Evolutionary conservation across 2,329 filamentous ascomycete genomes (phyloP).

Genomic region (Metarhizium brunneum): DNA sequence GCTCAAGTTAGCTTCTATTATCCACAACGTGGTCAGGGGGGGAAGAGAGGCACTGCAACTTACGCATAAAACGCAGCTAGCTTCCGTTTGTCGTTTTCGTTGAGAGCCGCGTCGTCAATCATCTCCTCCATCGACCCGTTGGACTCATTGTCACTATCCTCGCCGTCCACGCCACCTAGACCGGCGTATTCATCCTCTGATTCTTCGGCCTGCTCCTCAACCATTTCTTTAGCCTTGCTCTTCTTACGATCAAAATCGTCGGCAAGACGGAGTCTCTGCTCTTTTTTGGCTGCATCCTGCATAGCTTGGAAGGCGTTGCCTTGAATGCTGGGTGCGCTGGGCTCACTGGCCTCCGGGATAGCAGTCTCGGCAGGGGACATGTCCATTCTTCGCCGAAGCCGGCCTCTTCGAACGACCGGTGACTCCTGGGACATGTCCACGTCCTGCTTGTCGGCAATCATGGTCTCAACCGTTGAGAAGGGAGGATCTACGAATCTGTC

Average conservation of each 20-base stretch:
- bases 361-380: constrained; percentile 8
- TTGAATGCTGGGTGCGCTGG: constrained; percentile 7
- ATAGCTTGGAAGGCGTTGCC: constrained; percentile 56
- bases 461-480: constrained; percentile 61
- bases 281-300: constrained; percentile 51
- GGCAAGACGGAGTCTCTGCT: constrained; percentile 41
- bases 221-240: constrained; percentile 76
- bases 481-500: constrained; percentile 56
- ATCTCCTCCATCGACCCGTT: constrained; percentile 71
- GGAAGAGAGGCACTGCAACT: constrained; percentile 30
- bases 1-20: constrained; percentile 9
- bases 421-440: constrained; percentile 46
- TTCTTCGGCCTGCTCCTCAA: constrained; percentile 91
- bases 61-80: constrained; percentile 84
- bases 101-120: constrained; percentile 75
- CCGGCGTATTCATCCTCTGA: constrained; percentile 98
- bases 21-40: background rate
- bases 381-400: constrained; percentile 35
- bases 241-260: constrained; percentile 72
- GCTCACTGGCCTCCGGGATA: background rate
- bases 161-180: constrained; percentile 80
- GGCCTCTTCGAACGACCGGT: constrained; percentile 53
- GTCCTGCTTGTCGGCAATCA: constrained; percentile 34
- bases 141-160: constrained; percentile 66
- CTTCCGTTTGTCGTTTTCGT: constrained; percentile 70